phyloP scores from a whole-genome alignment of 129 eudicot species.

The Flaveria linearis region DNA sequence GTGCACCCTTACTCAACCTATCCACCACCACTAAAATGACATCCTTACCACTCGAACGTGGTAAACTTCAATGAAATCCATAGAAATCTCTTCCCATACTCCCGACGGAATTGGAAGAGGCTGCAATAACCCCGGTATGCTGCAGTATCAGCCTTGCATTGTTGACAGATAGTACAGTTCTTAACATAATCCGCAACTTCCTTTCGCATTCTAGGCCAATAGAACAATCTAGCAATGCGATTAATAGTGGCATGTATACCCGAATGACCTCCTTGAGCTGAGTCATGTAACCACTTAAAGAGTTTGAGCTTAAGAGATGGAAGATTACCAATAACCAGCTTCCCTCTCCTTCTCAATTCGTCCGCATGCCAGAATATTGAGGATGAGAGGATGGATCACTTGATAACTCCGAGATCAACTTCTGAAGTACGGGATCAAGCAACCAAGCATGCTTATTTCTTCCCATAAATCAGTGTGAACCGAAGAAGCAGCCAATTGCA shows the following conservation, averaged over 20 bases:
- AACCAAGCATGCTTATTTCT: too few relatives aligned
- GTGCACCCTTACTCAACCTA: too few relatives aligned
- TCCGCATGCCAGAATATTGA: too few relatives aligned
- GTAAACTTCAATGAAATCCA: background rate
- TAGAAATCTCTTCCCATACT: background rate
- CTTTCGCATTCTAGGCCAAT: background rate
- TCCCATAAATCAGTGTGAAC: too few relatives aligned
- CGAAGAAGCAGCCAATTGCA: too few relatives aligned
- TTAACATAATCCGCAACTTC: background rate
- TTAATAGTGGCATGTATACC: background rate
- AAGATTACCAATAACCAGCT: background rate
- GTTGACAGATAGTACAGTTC: background rate
- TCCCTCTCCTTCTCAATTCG: background rate
- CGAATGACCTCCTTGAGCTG: background rate
- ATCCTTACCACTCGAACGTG: accelerated
- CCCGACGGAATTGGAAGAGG: background rate
- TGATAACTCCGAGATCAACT: too few relatives aligned
- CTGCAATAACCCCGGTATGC: background rate
- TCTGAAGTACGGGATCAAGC: too few relatives aligned
- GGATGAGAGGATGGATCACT: too few relatives aligned
- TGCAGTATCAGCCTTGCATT: background rate
- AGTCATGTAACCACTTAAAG: background rate
- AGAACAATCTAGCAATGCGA: background rate
- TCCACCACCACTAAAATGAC: background rate
- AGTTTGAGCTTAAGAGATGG: too few relatives aligned